These are phyloP conservation scores for Allomyces arbusculus DNA, from an alignment of 192 early-diverging fungal genomes.

Conservation along the genomic window DNA sequence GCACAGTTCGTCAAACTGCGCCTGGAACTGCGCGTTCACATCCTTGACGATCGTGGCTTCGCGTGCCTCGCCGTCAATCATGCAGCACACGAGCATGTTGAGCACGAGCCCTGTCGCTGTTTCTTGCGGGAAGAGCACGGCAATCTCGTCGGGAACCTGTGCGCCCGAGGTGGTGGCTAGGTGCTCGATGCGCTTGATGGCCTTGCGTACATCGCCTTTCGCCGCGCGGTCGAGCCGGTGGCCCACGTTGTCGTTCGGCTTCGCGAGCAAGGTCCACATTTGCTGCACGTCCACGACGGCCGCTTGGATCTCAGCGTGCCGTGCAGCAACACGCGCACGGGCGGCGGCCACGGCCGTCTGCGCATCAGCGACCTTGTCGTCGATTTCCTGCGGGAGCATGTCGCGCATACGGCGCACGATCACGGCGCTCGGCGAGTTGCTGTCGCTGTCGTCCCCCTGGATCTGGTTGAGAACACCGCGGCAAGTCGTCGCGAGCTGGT, in stretches of 20 bases:
- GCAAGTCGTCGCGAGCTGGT: not conserved
- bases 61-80: not conserved
- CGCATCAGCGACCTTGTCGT: not conserved
- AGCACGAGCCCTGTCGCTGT: not conserved
- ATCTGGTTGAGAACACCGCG: no score
- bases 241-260: not conserved
- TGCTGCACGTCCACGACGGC: not conserved
- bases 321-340: not conserved
- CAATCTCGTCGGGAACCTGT: not conserved
- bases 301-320: no score
- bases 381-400: not conserved
- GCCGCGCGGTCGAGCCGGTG: not conserved
- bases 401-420: not conserved
- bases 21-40: not conserved
- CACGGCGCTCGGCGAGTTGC: not conserved
- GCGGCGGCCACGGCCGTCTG: not conserved
- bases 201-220: not conserved
- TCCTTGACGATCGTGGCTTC: not conserved
- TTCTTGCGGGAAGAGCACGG: not conserved
- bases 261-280: not conserved
- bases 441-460: not conserved
- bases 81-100: not conserved
- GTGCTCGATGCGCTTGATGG: not conserved
- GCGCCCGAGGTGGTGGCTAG: not conserved
- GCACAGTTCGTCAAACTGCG: not conserved